Percentiles rank a stretch among this genome's conserved stretches.
Conservation (phyloP, 2,329 filamentous ascomycete genomes). For the Botrytis tulipae region DNA sequence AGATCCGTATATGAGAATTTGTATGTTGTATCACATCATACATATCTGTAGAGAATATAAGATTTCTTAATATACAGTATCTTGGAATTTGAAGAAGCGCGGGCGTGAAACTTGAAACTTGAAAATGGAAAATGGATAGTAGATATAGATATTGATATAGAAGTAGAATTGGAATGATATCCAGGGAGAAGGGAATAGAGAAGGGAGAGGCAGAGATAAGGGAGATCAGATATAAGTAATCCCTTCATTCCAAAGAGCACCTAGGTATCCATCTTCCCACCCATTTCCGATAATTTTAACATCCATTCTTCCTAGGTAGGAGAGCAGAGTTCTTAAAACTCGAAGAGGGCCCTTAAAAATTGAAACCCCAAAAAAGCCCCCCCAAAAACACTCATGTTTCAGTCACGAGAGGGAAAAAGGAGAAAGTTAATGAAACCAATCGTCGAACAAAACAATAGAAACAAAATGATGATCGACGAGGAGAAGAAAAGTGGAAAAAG, state of each 20-base stretch:
- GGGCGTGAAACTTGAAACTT: background rate
- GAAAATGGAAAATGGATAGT: background rate
- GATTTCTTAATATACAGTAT: background rate
- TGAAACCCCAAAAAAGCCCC: too few relatives aligned
- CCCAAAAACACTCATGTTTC: too few relatives aligned
- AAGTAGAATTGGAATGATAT: too few relatives aligned
- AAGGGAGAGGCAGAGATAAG: too few relatives aligned
- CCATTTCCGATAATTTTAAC: accelerated
- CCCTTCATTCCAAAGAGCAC: too few relatives aligned
- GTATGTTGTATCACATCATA: too few relatives aligned
- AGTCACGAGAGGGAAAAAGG: background rate
- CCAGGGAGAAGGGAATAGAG: too few relatives aligned
- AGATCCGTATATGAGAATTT: background rate
- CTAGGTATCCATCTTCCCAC: background rate
- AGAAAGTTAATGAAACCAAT: background rate
- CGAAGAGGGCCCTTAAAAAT: background rate
- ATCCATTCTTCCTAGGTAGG: background rate
- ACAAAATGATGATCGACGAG: background rate
- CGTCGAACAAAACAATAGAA: background rate
- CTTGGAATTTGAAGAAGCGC: background rate
- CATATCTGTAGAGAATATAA: background rate
- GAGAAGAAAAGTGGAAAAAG: background rate
- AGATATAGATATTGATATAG: background rate
- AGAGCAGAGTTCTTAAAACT: background rate
- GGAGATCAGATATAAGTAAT: too few relatives aligned